phyloP scores from a whole-genome alignment of 192 early-diverging fungal species.

The Backusella liffmaniae region DNA sequence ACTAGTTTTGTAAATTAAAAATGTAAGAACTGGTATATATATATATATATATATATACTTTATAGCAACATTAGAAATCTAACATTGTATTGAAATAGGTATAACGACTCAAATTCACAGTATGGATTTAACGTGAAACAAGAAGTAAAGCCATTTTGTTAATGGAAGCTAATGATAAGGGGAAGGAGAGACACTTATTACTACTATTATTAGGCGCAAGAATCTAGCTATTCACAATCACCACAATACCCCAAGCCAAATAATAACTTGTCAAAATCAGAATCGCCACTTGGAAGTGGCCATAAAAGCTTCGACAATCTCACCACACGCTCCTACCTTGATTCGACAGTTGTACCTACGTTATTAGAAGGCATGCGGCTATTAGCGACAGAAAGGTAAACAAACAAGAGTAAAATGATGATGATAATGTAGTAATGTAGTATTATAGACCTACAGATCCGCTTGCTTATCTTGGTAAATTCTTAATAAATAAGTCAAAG shows the following conservation, averaged over 20 bases:
- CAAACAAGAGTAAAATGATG: background rate
- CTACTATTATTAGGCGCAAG: background rate
- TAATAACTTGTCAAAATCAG: background rate
- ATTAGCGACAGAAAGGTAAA: slow-evolving; percentile 48
- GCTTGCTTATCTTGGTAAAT: slow-evolving; percentile 46
- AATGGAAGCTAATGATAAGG: background rate
- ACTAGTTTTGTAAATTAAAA: background rate
- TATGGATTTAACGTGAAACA: background rate
- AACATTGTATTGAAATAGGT: background rate
- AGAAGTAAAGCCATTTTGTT: background rate
- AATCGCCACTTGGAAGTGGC: background rate
- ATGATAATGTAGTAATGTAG: background rate
- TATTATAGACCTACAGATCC: slow-evolving; percentile 42
- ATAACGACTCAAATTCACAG: background rate
- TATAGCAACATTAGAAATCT: too few relatives aligned
- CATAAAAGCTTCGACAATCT: slow-evolving; percentile 13
- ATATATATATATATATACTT: background rate
- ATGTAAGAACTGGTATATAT: background rate
- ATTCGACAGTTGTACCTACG: slow-evolving; percentile 50
- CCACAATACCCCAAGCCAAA: background rate
- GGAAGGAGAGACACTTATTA: background rate
- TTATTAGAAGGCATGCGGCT: slow-evolving; percentile 52
- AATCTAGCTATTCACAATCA: background rate
- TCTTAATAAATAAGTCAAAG: slow-evolving; percentile 26
- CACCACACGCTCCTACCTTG: slow-evolving; percentile 48